Conservation (phyloP, 306 rosid genomes). For the Herpetospermum pedunculosum region DNA sequence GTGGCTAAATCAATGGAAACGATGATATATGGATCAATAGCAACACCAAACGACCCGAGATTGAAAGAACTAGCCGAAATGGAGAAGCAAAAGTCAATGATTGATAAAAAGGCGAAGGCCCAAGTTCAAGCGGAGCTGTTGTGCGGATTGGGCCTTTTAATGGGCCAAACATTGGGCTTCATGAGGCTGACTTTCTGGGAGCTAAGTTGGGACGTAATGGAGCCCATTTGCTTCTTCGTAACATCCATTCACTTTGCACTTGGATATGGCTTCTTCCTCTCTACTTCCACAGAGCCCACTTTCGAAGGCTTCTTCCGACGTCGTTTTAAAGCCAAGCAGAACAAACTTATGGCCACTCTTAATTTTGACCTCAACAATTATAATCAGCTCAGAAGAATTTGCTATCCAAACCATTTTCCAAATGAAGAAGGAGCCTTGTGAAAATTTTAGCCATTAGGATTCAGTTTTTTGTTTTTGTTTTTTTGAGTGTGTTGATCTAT, state of each 20-base stretch:
- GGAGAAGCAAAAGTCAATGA: constrained; percentile 38
- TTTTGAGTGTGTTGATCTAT: neutral
- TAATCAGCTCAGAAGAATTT: constrained; percentile 33
- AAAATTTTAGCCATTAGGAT: neutral
- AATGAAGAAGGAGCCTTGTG: neutral
- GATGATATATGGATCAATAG: constrained; percentile 33
- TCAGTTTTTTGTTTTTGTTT: neutral
- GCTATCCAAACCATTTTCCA: constrained; percentile 17
- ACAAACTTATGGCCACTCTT: constrained; percentile 36
- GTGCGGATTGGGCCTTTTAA: constrained; percentile 47
- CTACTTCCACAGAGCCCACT: constrained; percentile 59
- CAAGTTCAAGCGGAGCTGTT: constrained; percentile 42
- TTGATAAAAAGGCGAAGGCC: constrained; percentile 48
- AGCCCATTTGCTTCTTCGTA: constrained; percentile 80
- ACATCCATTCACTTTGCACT: constrained; percentile 40
- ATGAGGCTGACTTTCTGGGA: constrained; percentile 95
- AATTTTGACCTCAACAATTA: constrained; percentile 40
- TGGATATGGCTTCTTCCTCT: constrained; percentile 48
- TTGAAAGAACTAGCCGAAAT: constrained; percentile 29
- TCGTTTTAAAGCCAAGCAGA: constrained; percentile 42
- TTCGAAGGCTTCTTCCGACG: constrained; percentile 54
- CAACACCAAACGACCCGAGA: constrained; percentile 47
- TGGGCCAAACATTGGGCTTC: constrained; percentile 45
- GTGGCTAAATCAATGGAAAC: constrained; percentile 52
- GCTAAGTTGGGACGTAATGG: constrained; percentile 95